These are phyloP conservation scores for Mortierella sp. DNA, from an alignment of 371 early-diverging fungal species.

Conservation along the genomic window DNA sequence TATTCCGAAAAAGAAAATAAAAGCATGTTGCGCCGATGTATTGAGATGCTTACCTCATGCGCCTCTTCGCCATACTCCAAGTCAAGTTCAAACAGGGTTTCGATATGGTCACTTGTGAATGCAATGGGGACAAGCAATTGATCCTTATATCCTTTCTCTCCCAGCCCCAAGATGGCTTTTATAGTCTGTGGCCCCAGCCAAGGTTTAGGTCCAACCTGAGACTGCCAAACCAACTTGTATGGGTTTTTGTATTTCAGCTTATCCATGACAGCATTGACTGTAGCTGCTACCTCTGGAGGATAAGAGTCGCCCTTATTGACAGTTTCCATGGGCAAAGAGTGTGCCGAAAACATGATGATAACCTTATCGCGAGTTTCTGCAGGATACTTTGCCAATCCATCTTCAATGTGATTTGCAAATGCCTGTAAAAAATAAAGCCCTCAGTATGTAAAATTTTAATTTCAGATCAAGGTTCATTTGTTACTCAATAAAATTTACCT, in stretches of 20 bases:
- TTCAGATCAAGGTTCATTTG: background rate
- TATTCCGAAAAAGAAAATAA: background rate
- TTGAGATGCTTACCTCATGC: conserved; percentile 67
- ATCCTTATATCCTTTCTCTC: conserved; percentile 81
- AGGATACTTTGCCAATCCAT: conserved; percentile 76
- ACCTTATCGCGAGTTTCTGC: conserved; percentile 75
- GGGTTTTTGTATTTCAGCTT: conserved; percentile 80
- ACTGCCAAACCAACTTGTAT: conserved; percentile 96
- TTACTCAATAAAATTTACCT: conserved; percentile 58
- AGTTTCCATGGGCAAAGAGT: conserved; percentile 94
- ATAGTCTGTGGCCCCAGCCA: conserved; percentile 96
- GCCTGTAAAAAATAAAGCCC: conserved; percentile 59
- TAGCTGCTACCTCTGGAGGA: conserved; percentile 93
- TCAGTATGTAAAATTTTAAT: background rate
- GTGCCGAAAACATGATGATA: conserved; percentile 94
- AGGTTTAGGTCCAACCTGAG: conserved; percentile 93
- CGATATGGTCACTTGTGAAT: conserved; percentile 96
- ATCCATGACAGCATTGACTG: conserved; percentile 87
- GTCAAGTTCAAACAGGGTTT: conserved; percentile 96
- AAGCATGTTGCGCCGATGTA: background rate
- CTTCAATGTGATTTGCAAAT: conserved; percentile 82
- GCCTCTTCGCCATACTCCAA: conserved; percentile 92
- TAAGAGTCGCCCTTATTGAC: conserved; percentile 95
- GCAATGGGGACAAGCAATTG: conserved; percentile 93
- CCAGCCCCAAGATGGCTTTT: conserved; percentile 82